Percentiles rank a stretch among this genome's conserved stretches.
phyloP scores from a whole-genome alignment of 2,329 filamentous ascomycete genomes.

The Paecilomyces niveus region DNA sequence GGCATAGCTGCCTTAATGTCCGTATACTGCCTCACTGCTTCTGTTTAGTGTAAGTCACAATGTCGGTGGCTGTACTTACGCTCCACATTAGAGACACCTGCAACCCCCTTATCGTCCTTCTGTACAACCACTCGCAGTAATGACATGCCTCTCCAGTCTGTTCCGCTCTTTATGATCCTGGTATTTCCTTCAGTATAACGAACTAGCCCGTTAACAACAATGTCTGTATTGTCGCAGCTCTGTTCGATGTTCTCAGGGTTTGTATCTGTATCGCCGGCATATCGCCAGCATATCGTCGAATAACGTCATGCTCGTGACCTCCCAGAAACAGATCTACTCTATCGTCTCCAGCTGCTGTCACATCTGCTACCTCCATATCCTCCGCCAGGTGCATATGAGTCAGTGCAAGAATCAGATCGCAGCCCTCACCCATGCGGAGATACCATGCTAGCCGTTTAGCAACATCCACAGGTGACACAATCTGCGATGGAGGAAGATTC shows the following conservation, averaged over 20 bases:
- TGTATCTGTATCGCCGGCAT: slow-evolving; percentile 8
- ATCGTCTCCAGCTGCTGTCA: slow-evolving; percentile 7
- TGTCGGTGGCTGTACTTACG: neutral
- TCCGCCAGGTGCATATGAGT: slow-evolving; percentile 17
- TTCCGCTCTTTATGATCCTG: slow-evolving; percentile 11
- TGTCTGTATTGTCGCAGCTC: slow-evolving; percentile 3
- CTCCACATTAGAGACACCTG: slow-evolving; percentile 1
- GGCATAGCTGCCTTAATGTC: slow-evolving; percentile 5
- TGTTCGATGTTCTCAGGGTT: slow-evolving; percentile 9
- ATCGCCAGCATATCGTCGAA: slow-evolving; percentile 12
- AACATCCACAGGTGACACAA: no score
- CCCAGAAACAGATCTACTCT: slow-evolving; percentile 16
- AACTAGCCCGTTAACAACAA: slow-evolving; percentile 3
- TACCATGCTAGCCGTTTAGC: no score
- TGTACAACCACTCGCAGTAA: slow-evolving; percentile 5
- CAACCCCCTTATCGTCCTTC: slow-evolving; percentile 2
- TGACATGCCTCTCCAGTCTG: slow-evolving; percentile 9
- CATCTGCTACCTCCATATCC: slow-evolving; percentile 8
- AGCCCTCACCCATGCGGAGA: no score
- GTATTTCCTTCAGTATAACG: slow-evolving; percentile 4
- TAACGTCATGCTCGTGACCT: slow-evolving; percentile 17
- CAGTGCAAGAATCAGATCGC: slow-evolving; percentile 17
- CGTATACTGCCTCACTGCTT: slow-evolving; percentile 8
- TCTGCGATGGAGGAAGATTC: slow-evolving; percentile 3
- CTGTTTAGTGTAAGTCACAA: neutral